phyloP scores from a whole-genome alignment of 2,329 filamentous ascomycete species.

The Scytalidium sp. region DNA sequence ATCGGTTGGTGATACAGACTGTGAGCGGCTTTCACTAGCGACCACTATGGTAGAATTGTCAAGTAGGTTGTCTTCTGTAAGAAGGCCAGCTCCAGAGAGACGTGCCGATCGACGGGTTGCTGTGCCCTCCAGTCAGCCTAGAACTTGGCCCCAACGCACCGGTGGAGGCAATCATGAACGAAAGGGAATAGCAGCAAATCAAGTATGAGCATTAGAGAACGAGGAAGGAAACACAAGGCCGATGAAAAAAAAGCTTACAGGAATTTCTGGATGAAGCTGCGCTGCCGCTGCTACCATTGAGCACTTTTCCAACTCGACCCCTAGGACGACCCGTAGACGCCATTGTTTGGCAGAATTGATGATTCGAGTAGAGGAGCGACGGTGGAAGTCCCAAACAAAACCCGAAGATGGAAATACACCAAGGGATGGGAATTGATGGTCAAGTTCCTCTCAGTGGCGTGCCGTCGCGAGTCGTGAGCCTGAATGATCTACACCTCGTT shows the following conservation, averaged over 20 bases:
- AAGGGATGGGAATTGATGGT: no score
- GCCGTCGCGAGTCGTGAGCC: no score
- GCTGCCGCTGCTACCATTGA: slow-evolving; percentile 9
- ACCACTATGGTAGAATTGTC: not conserved
- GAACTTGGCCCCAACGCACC: no score
- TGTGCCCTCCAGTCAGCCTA: slow-evolving; percentile 11
- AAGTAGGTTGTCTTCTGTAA: slow-evolving; percentile 2
- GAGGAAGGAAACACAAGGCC: not conserved
- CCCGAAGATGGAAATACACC: no score
- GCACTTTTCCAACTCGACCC: slow-evolving; percentile 18
- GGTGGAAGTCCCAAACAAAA: no score
- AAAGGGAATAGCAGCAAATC: not conserved
- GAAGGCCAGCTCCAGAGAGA: slow-evolving; percentile 3
- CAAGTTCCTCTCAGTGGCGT: no score
- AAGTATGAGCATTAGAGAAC: slow-evolving; percentile 4
- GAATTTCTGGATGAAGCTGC: slow-evolving; percentile 16
- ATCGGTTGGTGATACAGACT: not conserved
- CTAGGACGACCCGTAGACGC: slow-evolving; percentile 13
- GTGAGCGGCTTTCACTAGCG: not conserved
- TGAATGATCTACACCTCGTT: no score
- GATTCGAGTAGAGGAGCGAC: no score
- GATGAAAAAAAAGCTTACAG: slow-evolving; percentile 16
- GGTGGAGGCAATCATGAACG: not conserved
- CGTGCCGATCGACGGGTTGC: slow-evolving; percentile 17
- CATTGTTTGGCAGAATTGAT: no score